Evolutionary conservation across 768 basidiomycete genomes (phyloP).

Genomic region (Coprinopsis sp.): DNA sequence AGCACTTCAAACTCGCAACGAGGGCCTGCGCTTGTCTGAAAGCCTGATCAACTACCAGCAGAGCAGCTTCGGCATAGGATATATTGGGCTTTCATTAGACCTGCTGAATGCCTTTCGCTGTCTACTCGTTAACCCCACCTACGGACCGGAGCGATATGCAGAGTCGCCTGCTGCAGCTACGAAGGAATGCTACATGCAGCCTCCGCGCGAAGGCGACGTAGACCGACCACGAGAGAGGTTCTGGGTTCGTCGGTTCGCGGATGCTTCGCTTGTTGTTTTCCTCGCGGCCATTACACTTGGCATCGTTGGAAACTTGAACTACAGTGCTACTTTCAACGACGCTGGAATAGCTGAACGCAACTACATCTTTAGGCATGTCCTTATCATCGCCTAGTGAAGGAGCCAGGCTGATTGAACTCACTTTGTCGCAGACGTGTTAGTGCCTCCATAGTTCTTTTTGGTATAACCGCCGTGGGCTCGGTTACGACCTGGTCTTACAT

Average conservation of each 20-base stretch:
- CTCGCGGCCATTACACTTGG: conserved; percentile 3
- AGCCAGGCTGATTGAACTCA: too few species aligned
- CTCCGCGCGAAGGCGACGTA: neutral
- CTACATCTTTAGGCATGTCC: neutral
- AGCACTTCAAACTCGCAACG: conserved; percentile 14
- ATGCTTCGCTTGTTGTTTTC: neutral
- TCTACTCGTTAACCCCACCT: conserved; percentile 10
- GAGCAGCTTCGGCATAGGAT: conserved; percentile 9
- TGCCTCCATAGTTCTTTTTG: neutral
- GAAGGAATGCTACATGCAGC: neutral
- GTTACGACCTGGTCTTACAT: neutral
- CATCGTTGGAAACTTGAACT: conserved; percentile 5
- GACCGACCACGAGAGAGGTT: neutral
- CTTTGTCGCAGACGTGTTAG: too few species aligned
- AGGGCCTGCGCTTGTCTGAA: conserved; percentile 4
- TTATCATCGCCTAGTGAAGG: too few species aligned
- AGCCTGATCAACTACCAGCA: conserved; percentile 12
- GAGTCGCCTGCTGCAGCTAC: conserved; percentile 12
- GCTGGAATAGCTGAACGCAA: neutral
- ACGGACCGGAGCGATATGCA: conserved; percentile 8
- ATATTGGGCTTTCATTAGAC: conserved; percentile 9
- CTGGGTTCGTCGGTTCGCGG: neutral
- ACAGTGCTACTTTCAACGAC: neutral
- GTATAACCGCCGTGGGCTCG: neutral
- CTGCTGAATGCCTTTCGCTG: conserved; percentile 8